Evolutionary conservation across 2,329 filamentous ascomycete genomes (phyloP), one percentile per base, ranked within the genome.

Genomic region (Sordariomycetes sp.): DNA sequence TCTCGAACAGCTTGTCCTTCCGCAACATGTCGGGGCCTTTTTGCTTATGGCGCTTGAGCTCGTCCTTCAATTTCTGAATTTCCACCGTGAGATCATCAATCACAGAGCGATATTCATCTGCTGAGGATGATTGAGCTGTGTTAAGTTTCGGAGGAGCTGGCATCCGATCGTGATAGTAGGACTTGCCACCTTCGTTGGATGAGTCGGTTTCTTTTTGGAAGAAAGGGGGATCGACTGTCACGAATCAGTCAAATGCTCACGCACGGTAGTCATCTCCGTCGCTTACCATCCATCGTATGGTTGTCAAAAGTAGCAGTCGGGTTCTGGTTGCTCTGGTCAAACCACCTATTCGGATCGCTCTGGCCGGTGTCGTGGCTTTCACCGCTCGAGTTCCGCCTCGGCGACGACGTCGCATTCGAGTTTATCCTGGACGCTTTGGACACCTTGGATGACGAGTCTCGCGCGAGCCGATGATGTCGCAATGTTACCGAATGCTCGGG

Each of bases 51-150:
- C 74, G 79, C 46, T 74, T 81, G 35, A 93, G 48, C 46, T 79
- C 76, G 44, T 81, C 77, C 58, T 80, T 87, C 40, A 93, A 55
- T 33, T 76, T 79, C 52, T 86, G 84, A 51, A 92, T 93, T 50
- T 87, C 82, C 18, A 94, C 65, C 0, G 86, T 94, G 38, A 94
- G 57, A 50, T 94, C 86, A 47, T 94, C 86, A 31, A 94, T 93
- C 12, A 94, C 84, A 43, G 82, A 82, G 30, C 86, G 70, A 39
- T 78, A 88, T 36, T 88, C 85, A 37, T 84, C 83, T 19, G 73
- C 76, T 33, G 78, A 80, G 49, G 75, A 84, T 48, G 59, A 73
- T 15, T 56, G 72, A 3, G 59, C 58, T 24, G 51, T 38, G 0
- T 49, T 46, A 4, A 56, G 55, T 7, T 53, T 55, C 0, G 58